phyloP scores from a whole-genome alignment of 495 filamentous ascomycete genomes.

The Achaetomiella virescens region DNA sequence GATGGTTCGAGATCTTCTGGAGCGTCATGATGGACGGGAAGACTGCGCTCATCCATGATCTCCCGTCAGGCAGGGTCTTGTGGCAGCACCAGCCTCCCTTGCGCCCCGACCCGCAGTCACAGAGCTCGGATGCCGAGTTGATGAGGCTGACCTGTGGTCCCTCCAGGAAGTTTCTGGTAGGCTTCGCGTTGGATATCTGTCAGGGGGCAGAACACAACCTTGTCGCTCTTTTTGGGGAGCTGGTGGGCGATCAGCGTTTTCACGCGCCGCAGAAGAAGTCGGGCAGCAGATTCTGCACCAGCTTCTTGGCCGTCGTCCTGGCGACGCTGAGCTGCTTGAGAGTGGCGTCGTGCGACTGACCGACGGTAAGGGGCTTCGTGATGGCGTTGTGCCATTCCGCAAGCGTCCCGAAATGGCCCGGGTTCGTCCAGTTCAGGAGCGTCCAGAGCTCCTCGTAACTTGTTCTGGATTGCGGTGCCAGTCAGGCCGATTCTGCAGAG shows the following conservation, averaged over 20 bases:
- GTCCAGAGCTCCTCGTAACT: slow-evolving; percentile 98
- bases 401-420: slow-evolving; percentile 74
- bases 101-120: slow-evolving; percentile 62
- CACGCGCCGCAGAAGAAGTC: slow-evolving; percentile 91
- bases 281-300: slow-evolving; percentile 83
- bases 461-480: slow-evolving; percentile 96
- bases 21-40: slow-evolving; percentile 80
- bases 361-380: slow-evolving; percentile 70
- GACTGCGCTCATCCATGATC: slow-evolving; percentile 68
- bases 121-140: slow-evolving; percentile 56
- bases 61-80: slow-evolving; percentile 48
- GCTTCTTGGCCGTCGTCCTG: slow-evolving; percentile 73
- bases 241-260: slow-evolving; percentile 90
- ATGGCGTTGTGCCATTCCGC: slow-evolving; percentile 73
- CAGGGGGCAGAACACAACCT: slow-evolving; percentile 90
- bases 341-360: slow-evolving; percentile 90
- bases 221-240: slow-evolving; percentile 91
- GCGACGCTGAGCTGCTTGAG: slow-evolving; percentile 72
- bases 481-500: slow-evolving; percentile 91
- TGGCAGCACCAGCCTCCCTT: slow-evolving; percentile 83
- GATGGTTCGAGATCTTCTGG: slow-evolving; percentile 86
- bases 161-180: slow-evolving; percentile 73
- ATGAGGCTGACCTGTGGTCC: slow-evolving; percentile 68
- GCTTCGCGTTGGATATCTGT: slow-evolving; percentile 77
- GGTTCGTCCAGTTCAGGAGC: slow-evolving; percentile 93